Conservation (phyloP, 495 filamentous ascomycete species). For the Apiosordaria backusii region DNA sequence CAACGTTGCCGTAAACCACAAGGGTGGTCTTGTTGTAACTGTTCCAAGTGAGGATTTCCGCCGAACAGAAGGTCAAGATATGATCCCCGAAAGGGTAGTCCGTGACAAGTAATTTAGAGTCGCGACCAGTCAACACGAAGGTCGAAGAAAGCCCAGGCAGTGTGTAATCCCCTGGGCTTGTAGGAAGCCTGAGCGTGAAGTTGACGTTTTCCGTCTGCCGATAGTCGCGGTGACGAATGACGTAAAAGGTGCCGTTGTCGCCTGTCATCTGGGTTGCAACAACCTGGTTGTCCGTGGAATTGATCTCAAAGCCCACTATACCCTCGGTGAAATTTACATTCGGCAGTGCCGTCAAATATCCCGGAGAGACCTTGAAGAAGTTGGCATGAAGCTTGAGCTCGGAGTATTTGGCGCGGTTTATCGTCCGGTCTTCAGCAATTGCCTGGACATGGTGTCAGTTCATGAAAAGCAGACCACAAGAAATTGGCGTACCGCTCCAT, state of each 20-base stretch:
- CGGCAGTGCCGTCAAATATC: constrained; percentile 58
- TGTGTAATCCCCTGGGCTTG: constrained; percentile 56
- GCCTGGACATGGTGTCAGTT: constrained; percentile 21
- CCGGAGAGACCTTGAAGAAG: constrained; percentile 66
- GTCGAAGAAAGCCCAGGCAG: constrained; percentile 61
- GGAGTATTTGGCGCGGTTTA: constrained; percentile 72
- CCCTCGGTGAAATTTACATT: constrained; percentile 31
- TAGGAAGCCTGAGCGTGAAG: constrained; percentile 61
- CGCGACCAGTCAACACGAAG: constrained; percentile 65
- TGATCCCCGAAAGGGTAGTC: constrained; percentile 66
- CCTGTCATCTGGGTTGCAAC: constrained; percentile 56
- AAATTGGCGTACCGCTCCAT: constrained; percentile 46
- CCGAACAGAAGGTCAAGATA: constrained; percentile 68
- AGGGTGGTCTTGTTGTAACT: constrained; percentile 51
- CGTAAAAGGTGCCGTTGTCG: constrained; percentile 49
- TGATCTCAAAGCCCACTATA: constrained; percentile 10
- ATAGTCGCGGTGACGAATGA: constrained; percentile 63
- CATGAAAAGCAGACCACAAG: neutral
- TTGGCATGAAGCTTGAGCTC: constrained; percentile 72
- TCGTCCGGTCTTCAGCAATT: constrained; percentile 60
- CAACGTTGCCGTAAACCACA: constrained; percentile 66
- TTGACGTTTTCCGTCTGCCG: neutral
- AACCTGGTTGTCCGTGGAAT: constrained; percentile 51
- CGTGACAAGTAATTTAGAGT: constrained; percentile 69
- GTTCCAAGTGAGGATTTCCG: constrained; percentile 66